A percentile compares a stretch with the other conserved stretches of the same genome.
These are phyloP conservation scores for Paecilomyces formosus DNA, from an alignment of 2,329 filamentous ascomycete species.

Conservation along the genomic window DNA sequence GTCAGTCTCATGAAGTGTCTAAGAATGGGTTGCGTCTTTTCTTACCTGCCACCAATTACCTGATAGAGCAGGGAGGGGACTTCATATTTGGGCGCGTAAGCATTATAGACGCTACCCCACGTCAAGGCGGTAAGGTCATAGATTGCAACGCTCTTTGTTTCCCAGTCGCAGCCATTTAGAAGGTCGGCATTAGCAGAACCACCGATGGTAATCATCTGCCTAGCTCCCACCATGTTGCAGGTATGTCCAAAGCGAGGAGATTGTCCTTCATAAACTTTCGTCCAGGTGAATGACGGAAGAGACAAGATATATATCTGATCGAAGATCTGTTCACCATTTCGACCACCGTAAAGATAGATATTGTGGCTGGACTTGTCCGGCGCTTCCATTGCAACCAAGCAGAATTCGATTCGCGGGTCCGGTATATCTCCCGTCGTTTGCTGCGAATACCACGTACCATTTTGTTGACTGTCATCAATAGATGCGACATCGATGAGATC, in stretches of 20 bases:
- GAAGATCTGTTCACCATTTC: conserved; percentile 23
- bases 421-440: conserved; percentile 36
- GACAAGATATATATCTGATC: conserved; percentile 43
- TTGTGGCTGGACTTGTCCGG: conserved; percentile 42
- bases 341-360: conserved; percentile 46
- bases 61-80: conserved; percentile 15
- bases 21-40: neutral
- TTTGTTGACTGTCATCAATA: conserved; percentile 15
- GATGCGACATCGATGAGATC: conserved; percentile 36
- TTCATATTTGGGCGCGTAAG: conserved; percentile 15
- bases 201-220: conserved; percentile 38
- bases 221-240: conserved; percentile 31
- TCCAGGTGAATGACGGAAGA: conserved; percentile 41
- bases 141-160: conserved; percentile 22
- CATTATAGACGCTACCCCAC: conserved; percentile 24
- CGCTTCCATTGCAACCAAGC: conserved; percentile 32
- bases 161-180: conserved; percentile 21
- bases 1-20: neutral
- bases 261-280: conserved; percentile 28
- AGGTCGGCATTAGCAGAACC: conserved; percentile 14
- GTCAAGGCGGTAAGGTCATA: conserved; percentile 20
- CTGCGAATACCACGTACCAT: conserved; percentile 38
- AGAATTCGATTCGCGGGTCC: conserved; percentile 37
- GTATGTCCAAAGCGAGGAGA: conserved; percentile 34
- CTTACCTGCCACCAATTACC: conserved; percentile 20